Evolutionary conservation across 169 alveolate species (phyloP).

Genomic region (Ichthyophthirius multifiliis): DNA sequence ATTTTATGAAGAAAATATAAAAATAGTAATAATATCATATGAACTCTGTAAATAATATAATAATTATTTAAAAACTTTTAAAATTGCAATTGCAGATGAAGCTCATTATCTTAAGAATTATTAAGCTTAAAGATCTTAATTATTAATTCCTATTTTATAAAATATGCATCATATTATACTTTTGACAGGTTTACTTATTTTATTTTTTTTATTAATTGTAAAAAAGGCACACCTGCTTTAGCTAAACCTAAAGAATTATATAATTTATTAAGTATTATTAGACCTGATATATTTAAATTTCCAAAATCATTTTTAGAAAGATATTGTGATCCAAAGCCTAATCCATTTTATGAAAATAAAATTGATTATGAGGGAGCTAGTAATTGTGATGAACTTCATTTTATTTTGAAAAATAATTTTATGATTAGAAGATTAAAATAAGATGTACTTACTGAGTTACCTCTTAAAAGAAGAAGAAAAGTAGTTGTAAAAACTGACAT

Average conservation of each 20-base stretch:
- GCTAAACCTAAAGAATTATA: conserved; percentile 65
- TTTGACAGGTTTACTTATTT: no score
- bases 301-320: conserved; percentile 55
- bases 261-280: conserved; percentile 47
- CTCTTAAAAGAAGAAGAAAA: conserved; percentile 71
- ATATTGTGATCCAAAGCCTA: conserved; percentile 66
- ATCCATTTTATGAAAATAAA: conserved; percentile 28
- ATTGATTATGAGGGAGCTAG: conserved; percentile 63
- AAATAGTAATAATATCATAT: conserved; percentile 19
- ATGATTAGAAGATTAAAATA: conserved; percentile 80
- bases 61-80: not conserved
- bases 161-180: conserved; percentile 54
- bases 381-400: conserved; percentile 64
- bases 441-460: conserved; percentile 72
- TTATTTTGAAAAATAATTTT: conserved; percentile 44
- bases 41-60: not conserved
- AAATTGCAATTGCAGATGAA: conserved; percentile 50
- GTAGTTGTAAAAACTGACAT: conserved; percentile 48
- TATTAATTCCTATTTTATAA: conserved; percentile 59
- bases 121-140: conserved; percentile 52
- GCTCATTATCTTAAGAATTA: conserved; percentile 68
- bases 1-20: conserved; percentile 2
- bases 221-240: conserved; percentile 80
- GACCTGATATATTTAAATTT: conserved; percentile 67
- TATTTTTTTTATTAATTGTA: no score